Evolutionary conservation across 305 asterid genomes (phyloP), one percentile per base, ranked within the genome.

Genomic region (Fraxinus sp.): DNA sequence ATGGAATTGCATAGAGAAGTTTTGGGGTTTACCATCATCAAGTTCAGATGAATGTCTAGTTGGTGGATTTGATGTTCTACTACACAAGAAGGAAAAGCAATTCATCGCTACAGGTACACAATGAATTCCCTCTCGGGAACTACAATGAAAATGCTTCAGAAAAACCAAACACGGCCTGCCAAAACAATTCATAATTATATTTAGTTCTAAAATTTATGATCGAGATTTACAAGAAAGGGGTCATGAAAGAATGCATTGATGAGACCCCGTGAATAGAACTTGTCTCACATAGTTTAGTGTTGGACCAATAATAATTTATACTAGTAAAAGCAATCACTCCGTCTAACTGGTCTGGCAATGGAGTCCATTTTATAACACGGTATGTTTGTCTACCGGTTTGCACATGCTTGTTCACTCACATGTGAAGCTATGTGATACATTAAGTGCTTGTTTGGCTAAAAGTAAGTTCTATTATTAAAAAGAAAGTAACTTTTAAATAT

Each of bases 31-130:
- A 92, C 96, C 95, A 82, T 86, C 87, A 41, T 83, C 86, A 74
- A 90, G 81, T 77, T 85, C 86, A 24, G 89, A 30, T 4, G 74
- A 39, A 73, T 73, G 83, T 78, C 83, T 79, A 28, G 79, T 80
- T 44, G 85, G 80, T 74, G 88, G 52, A 55, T 72, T 76, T 10
- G 7, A 49, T 76, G 80, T 85, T 79, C 85, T 76, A 28, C 86
- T 10, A 4, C 88, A 81, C 41, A 88, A 86, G 87, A 84, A 87
- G 74, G 92, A 79, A 37, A 90, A 52, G 85, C 95, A 90, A 86
- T 88, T 80, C 97, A 92, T 92, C 80, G 82, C 94, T 85, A 79
- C 41, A 59, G 82, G 77, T 83, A 68, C n/a, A 75, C 82, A 78
- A 80, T 33, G 66, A 28, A 64, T 82, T 35, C 76, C 78, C 81